A percentile compares a stretch with the other conserved stretches of the same genome.
Evolutionary conservation across 1,284 basidiomycete genomes (phyloP).

Genomic region (Apiotrichum gracile): DNA sequence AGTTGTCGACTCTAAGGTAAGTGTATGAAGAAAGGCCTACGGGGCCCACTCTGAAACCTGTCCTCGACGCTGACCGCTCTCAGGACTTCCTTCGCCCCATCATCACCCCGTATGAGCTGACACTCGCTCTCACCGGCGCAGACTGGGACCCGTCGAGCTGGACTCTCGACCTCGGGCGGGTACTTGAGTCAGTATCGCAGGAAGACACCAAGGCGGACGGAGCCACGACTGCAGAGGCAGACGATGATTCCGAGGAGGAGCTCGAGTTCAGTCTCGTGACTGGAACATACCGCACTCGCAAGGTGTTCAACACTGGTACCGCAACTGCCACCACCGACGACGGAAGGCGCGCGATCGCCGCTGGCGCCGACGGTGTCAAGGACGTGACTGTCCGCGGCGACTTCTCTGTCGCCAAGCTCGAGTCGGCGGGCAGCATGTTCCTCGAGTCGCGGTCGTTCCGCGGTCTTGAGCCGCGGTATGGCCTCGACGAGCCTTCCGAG

Average conservation of each 20-base stretch:
- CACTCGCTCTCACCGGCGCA: slow-evolving; percentile 67
- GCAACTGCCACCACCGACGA: background rate
- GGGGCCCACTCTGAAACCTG: too few species aligned
- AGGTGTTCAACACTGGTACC: slow-evolving; percentile 15
- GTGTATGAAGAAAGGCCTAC: too few species aligned
- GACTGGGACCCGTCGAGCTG: slow-evolving; percentile 60
- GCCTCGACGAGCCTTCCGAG: slow-evolving; percentile 70
- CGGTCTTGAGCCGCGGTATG: slow-evolving; percentile 74
- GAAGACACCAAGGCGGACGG: slow-evolving; percentile 7
- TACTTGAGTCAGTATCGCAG: slow-evolving; percentile 26
- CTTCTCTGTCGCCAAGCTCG: slow-evolving; percentile 51
- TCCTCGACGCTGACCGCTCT: background rate
- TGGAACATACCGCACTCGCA: slow-evolving; percentile 70
- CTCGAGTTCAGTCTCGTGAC: slow-evolving; percentile 82
- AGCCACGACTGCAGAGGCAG: slow-evolving; percentile 15
- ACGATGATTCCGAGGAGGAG: slow-evolving; percentile 50
- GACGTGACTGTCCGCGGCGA: slow-evolving; percentile 60
- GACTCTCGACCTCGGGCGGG: slow-evolving; percentile 52
- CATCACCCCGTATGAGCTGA: slow-evolving; percentile 88
- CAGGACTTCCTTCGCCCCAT: slow-evolving; percentile 87
- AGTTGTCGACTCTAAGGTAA: slow-evolving; percentile 72
- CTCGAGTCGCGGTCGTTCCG: slow-evolving; percentile 59
- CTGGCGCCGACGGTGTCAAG: slow-evolving; percentile 13
- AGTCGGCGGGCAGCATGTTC: slow-evolving; percentile 62
- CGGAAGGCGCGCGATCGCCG: background rate